Percentiles rank a stretch among this genome's conserved stretches.
Evolutionary conservation across 441 rosid species (phyloP).

Genomic region (Codiaeum variegatum): DNA sequence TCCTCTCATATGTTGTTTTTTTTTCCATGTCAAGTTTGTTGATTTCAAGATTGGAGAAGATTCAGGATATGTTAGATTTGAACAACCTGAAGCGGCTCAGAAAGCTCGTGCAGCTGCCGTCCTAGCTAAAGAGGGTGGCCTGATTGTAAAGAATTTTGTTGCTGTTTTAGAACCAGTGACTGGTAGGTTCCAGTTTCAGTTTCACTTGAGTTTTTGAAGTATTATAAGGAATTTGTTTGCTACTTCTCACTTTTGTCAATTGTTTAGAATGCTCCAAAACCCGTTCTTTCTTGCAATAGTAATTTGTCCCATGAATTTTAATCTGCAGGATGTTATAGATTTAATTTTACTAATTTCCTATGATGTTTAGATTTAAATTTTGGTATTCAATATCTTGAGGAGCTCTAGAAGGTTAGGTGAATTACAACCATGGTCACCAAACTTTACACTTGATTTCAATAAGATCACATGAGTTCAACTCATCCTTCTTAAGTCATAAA

Average conservation of each 20-base stretch:
- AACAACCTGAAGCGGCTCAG: constrained; percentile 80
- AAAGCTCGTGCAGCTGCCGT: constrained; percentile 96
- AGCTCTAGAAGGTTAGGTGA: neutral
- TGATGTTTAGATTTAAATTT: neutral
- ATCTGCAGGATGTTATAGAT: too few species aligned
- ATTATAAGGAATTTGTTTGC: neutral
- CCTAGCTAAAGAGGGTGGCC: constrained; percentile 76
- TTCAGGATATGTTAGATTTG: constrained; percentile 77
- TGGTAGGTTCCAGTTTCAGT: constrained; percentile 39
- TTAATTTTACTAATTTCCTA: neutral
- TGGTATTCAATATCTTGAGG: neutral
- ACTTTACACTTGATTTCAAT: too few species aligned
- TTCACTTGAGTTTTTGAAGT: neutral
- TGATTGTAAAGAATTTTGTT: constrained; percentile 68
- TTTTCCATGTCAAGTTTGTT: constrained; percentile 46
- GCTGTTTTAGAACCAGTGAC: constrained; percentile 79
- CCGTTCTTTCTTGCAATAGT: neutral
- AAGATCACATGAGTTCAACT: too few species aligned
- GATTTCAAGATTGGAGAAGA: constrained; percentile 86
- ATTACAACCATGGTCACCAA: too few species aligned
- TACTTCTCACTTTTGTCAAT: neutral
- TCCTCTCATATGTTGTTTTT: constrained; percentile 9
- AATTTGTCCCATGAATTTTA: neutral
- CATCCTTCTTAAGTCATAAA: too few species aligned
- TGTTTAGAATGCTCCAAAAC: neutral